Percentiles rank a stretch among this genome's conserved stretches.
These are phyloP conservation scores for Cicer pinnatifidum DNA, from an alignment of 306 rosid genomes.

Conservation along the genomic window DNA sequence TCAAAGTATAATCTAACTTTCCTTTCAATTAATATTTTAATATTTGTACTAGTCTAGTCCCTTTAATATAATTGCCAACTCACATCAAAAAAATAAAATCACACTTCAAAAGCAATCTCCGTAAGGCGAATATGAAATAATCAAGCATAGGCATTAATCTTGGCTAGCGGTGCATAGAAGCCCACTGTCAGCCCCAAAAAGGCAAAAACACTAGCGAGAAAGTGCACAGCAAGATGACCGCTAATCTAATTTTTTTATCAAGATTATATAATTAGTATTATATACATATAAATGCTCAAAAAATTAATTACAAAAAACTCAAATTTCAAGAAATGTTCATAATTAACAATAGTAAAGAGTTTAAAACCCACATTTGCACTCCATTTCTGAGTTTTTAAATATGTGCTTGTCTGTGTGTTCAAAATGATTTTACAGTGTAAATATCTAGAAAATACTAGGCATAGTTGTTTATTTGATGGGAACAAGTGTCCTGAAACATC, in stretches of 20 bases:
- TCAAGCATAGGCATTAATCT: background rate
- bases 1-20: constrained; percentile 3
- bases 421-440: background rate
- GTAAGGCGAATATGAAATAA: background rate
- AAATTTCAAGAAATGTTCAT: background rate
- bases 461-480: too few species aligned
- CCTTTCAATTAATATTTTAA: background rate
- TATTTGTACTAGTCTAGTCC: background rate
- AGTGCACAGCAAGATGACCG: background rate
- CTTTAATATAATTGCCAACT: background rate
- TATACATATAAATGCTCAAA: background rate
- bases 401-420: background rate
- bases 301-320: background rate
- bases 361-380: background rate
- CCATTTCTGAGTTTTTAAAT: too few species aligned
- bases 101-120: background rate
- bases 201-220: background rate
- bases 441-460: background rate
- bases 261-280: background rate
- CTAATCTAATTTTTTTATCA: background rate
- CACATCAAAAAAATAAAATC: background rate
- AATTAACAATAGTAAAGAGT: background rate
- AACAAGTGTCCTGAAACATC: too few species aligned
- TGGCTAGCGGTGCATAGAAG: background rate
- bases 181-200: background rate